Evolutionary conservation across 2,329 filamentous ascomycete genomes (phyloP).

Genomic region (Pseudopyrenochaeta lycopersici): DNA sequence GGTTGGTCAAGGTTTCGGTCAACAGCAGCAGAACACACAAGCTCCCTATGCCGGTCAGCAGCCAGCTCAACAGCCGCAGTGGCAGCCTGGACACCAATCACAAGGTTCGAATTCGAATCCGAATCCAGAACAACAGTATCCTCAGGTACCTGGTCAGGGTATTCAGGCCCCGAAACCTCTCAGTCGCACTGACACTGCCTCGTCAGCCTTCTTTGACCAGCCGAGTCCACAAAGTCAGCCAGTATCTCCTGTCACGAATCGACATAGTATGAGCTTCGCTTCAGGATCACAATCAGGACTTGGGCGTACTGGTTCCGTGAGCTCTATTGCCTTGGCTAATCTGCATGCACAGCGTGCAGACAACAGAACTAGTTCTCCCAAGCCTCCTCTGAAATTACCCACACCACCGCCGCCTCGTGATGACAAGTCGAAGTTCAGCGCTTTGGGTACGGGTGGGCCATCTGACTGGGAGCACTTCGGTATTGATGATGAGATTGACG

Average conservation of each 20-base stretch:
- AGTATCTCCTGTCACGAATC: slow-evolving; percentile 43
- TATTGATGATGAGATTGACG: slow-evolving; percentile 43
- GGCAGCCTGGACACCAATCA: slow-evolving; percentile 34
- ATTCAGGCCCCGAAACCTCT: slow-evolving; percentile 41
- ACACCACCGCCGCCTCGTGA: slow-evolving; percentile 38
- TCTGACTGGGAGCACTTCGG: slow-evolving; percentile 52
- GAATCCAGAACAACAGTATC: slow-evolving; percentile 24
- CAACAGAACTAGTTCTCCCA: slow-evolving; percentile 36
- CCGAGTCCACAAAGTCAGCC: slow-evolving; percentile 41
- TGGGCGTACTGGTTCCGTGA: slow-evolving; percentile 41
- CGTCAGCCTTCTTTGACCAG: slow-evolving; percentile 35
- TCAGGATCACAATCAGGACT: slow-evolving; percentile 21
- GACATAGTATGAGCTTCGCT: slow-evolving; percentile 36
- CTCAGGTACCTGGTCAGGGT: slow-evolving; percentile 22
- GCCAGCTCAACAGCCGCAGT: slow-evolving; percentile 23
- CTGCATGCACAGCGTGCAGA: slow-evolving; percentile 35
- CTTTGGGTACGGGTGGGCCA: slow-evolving; percentile 44
- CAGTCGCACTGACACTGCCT: slow-evolving; percentile 30
- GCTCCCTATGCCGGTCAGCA: slow-evolving; percentile 9
- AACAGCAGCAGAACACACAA: slow-evolving; percentile 21
- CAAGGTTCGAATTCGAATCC: slow-evolving; percentile 24
- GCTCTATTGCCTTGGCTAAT: slow-evolving; percentile 43
- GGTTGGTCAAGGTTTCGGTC: slow-evolving; percentile 15
- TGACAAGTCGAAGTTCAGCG: slow-evolving; percentile 41
- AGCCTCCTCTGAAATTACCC: slow-evolving; percentile 26